These are phyloP conservation scores for Ascochyta fabae DNA, from an alignment of 2,329 filamentous ascomycete genomes.

Conservation along the genomic window DNA sequence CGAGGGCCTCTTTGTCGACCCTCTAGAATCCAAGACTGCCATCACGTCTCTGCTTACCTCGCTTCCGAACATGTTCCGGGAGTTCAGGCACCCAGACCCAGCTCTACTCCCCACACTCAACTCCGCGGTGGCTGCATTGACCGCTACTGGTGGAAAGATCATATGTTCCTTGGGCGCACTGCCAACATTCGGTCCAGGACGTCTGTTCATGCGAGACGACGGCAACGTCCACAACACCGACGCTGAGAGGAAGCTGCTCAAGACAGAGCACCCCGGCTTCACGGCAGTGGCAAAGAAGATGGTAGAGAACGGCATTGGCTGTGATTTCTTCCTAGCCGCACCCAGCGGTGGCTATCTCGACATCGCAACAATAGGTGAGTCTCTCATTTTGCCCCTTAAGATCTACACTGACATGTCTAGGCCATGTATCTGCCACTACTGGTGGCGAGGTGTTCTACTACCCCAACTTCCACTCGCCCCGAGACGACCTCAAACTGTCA, in stretches of 20 bases:
- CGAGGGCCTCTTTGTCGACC: constrained; percentile 92
- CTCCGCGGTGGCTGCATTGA: constrained; percentile 81
- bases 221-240: constrained; percentile 81
- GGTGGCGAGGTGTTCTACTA: constrained; percentile 97
- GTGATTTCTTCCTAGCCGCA: constrained; percentile 93
- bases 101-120: constrained; percentile 84
- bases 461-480: constrained; percentile 88
- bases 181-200: constrained; percentile 88
- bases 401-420: constrained; percentile 49
- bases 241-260: constrained; percentile 88
- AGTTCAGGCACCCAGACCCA: constrained; percentile 88
- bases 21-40: constrained; percentile 83
- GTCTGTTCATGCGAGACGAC: constrained; percentile 85
- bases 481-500: constrained; percentile 83
- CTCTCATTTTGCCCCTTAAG: no score
- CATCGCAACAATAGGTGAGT: constrained; percentile 84
- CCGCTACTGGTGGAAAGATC: constrained; percentile 89
- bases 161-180: constrained; percentile 86
- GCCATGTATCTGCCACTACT: constrained; percentile 84
- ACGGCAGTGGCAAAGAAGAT: constrained; percentile 86
- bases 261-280: constrained; percentile 88
- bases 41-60: constrained; percentile 86
- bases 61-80: constrained; percentile 84
- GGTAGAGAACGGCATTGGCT: constrained; percentile 83
- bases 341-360: constrained; percentile 91